These are phyloP conservation scores for Calonectria leucothoes DNA, from an alignment of 2,329 filamentous ascomycete species.

Conservation along the genomic window DNA sequence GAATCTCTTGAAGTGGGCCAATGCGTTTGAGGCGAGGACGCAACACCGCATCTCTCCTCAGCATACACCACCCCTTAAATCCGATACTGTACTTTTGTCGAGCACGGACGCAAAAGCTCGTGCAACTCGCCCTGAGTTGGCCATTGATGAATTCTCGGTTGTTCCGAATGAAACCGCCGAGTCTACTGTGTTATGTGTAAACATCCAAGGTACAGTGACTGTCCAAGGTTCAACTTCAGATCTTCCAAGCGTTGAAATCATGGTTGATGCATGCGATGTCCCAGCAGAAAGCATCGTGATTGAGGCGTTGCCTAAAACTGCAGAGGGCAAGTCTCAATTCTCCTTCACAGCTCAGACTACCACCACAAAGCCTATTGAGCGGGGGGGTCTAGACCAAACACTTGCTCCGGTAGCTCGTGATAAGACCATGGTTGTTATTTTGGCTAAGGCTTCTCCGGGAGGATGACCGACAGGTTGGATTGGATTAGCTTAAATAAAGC, in stretches of 20 bases:
- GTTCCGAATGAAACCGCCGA: neutral
- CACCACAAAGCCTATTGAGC: neutral
- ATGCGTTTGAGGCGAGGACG: constrained; percentile 32
- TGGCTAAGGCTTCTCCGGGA: neutral
- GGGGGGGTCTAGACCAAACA: constrained; percentile 1
- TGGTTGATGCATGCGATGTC: neutral
- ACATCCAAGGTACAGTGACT: neutral
- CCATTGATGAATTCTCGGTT: neutral
- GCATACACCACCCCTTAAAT: constrained; percentile 22
- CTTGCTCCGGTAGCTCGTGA: constrained; percentile 14
- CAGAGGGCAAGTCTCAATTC: neutral
- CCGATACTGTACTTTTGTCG: constrained; percentile 4
- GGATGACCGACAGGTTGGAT: constrained; percentile 17
- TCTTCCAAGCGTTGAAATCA: neutral
- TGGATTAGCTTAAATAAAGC: neutral
- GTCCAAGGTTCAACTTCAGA: neutral
- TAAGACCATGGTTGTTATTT: constrained; percentile 17
- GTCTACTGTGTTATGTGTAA: neutral
- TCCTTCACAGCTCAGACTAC: neutral
- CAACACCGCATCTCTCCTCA: constrained; percentile 14
- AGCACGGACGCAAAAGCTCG: neutral
- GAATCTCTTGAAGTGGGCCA: constrained; percentile 39
- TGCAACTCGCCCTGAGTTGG: neutral
- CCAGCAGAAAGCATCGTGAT: neutral
- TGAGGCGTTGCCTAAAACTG: neutral